A percentile compares a stretch with the other conserved stretches of the same genome.
phyloP scores from a whole-genome alignment of 331 rosid species.

The Acacia pycnantha region DNA sequence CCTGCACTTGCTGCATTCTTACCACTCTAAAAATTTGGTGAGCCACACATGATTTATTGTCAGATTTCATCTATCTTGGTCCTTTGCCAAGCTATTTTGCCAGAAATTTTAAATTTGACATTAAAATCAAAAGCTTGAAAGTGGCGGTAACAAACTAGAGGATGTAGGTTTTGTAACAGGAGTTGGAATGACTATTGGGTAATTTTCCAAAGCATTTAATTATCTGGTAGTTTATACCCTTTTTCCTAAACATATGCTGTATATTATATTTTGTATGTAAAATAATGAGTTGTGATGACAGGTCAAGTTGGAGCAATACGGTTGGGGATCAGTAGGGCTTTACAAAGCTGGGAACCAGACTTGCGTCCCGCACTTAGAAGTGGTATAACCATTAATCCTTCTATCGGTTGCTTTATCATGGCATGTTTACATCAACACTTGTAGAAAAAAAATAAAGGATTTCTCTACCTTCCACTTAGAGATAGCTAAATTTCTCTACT shows the following conservation, averaged over 20 bases:
- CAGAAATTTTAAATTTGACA: neutral
- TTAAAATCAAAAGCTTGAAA: neutral
- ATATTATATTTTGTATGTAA: neutral
- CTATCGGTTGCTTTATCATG: neutral
- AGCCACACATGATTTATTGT: neutral
- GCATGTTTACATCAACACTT: neutral
- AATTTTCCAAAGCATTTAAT: conserved; percentile 4
- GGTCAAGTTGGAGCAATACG: conserved; percentile 97
- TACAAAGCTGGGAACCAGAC: conserved; percentile 96
- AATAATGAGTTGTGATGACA: conserved; percentile 29
- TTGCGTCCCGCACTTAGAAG: conserved; percentile 75
- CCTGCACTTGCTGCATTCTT: neutral
- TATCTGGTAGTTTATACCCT: conserved; percentile 8
- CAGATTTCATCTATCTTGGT: neutral
- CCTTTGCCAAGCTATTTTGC: neutral
- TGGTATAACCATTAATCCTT: conserved; percentile 39
- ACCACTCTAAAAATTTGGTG: neutral
- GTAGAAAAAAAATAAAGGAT: neutral
- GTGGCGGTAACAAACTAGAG: neutral
- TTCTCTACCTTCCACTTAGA: neutral
- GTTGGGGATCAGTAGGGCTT: conserved; percentile 88
- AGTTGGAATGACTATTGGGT: neutral
- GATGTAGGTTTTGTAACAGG: neutral
- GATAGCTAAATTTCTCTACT: neutral
- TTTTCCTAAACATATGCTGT: neutral